Conservation (phyloP, 768 basidiomycete species). For the Boletus coccyginus region DNA sequence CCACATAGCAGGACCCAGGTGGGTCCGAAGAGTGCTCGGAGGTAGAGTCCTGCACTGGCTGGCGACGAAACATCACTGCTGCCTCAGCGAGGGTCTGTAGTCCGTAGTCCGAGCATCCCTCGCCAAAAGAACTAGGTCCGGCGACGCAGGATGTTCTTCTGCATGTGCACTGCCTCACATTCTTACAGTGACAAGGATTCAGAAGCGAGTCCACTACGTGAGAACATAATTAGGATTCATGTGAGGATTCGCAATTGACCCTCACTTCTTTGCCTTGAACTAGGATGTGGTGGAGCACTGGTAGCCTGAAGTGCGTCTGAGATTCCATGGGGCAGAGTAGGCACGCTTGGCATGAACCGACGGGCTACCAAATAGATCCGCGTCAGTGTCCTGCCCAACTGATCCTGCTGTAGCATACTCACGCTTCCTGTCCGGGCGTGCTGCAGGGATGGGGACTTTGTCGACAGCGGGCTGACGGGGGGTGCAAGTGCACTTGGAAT, state of each 20-base stretch:
- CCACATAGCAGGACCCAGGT: slow-evolving; percentile 23
- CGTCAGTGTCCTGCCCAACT: slow-evolving; percentile 16
- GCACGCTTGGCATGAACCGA: slow-evolving; percentile 68
- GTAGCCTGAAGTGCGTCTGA: slow-evolving; percentile 46
- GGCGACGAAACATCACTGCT: slow-evolving; percentile 25
- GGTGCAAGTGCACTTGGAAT: slow-evolving; percentile 78
- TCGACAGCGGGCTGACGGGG: slow-evolving; percentile 33
- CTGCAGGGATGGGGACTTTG: slow-evolving; percentile 32
- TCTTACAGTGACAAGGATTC: slow-evolving; percentile 63
- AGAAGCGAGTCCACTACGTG: slow-evolving; percentile 54
- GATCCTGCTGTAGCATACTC: slow-evolving; percentile 3
- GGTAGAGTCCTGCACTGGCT: slow-evolving; percentile 2
- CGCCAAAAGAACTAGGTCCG: slow-evolving; percentile 1
- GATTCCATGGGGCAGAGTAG: slow-evolving; percentile 72
- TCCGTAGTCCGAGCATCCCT: slow-evolving; percentile 14
- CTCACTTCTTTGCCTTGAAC: slow-evolving; percentile 52
- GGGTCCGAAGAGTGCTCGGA: slow-evolving; percentile 4
- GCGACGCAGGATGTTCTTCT: slow-evolving; percentile 9
- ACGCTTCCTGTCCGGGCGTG: slow-evolving; percentile 35
- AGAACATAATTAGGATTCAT: slow-evolving; percentile 1
- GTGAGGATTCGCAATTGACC: background rate
- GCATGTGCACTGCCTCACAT: slow-evolving; percentile 56
- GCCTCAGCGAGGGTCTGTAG: slow-evolving; percentile 38
- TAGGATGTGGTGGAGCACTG: slow-evolving; percentile 30
- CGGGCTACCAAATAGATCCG: slow-evolving; percentile 41